These are phyloP conservation scores for Salisapilia sapeloensis DNA, from an alignment of 352 stramenopile species.

Conservation along the genomic window DNA sequence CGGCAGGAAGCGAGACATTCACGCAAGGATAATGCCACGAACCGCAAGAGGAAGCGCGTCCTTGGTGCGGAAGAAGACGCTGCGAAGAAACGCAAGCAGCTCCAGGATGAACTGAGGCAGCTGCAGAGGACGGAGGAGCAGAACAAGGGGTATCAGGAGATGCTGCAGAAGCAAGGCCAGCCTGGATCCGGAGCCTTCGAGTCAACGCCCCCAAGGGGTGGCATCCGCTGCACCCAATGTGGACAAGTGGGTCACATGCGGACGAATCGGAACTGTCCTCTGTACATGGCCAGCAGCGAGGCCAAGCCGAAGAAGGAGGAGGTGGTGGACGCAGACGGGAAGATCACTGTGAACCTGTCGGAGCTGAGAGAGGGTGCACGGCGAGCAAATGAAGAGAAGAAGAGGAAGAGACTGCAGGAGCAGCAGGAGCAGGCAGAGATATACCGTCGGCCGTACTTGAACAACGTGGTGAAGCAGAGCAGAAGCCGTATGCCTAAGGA, in stretches of 20 bases:
- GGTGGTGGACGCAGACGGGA: slow-evolving; percentile 14
- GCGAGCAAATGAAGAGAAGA: slow-evolving; percentile 65
- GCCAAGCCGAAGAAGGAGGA: slow-evolving; percentile 5
- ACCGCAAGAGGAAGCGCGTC: slow-evolving; percentile 69
- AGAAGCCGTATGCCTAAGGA: slow-evolving; percentile 57
- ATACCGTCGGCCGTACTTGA: slow-evolving; percentile 71
- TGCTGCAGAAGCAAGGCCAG: slow-evolving; percentile 61
- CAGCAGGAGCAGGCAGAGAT: slow-evolving; percentile 55
- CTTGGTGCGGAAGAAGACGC: slow-evolving; percentile 44
- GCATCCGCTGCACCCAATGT: slow-evolving; percentile 70
- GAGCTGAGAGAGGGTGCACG: slow-evolving; percentile 55
- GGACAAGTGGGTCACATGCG: slow-evolving; percentile 67
- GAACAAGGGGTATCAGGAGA: slow-evolving; percentile 71
- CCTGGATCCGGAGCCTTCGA: slow-evolving; percentile 9
- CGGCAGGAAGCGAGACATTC: no score
- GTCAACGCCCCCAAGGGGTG: slow-evolving; percentile 21
- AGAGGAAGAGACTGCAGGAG: slow-evolving; percentile 58
- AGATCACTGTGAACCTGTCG: slow-evolving; percentile 62
- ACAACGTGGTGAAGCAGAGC: slow-evolving; percentile 51
- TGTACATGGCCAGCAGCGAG: slow-evolving; percentile 50
- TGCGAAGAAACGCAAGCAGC: slow-evolving; percentile 62
- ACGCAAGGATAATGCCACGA: slow-evolving; percentile 47
- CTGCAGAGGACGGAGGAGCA: slow-evolving; percentile 64
- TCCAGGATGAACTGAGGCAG: slow-evolving; percentile 77
- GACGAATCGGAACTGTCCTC: slow-evolving; percentile 62